Base-by-base conservation (phyloP, 495 filamentous ascomycete species). In the Annulohypoxylon moriforme region DNA sequence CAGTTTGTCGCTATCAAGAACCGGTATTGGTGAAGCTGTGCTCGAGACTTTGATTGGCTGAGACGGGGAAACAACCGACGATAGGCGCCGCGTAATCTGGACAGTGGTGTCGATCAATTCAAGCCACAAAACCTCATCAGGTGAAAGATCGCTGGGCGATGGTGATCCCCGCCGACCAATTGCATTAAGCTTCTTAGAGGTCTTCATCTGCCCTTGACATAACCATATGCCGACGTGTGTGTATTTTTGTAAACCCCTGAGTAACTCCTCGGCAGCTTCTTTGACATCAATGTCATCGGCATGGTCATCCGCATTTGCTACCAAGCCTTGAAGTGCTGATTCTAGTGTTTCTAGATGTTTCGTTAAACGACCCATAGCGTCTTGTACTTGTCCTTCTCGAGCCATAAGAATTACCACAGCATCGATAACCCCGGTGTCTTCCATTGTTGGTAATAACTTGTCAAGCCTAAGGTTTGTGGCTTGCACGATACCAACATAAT, bases 181-280 rank as follows among this genome's bases (percentile, higher is more conserved):
- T 1, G 60, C 75, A 57, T 68, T 75, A n/a, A 72, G 62, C 14
- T 71, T 72, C 69, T 85, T 83, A 14, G 83, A 78, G 1, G 86
- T 88, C 73, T 91, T 93, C 57, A 87, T 94, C 80, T 98, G 94
- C 34, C 92, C 90, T 80, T 96, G 94, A 73, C 96, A 98, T 22
- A 99, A 86, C 96, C 96, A 99, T 20, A 94, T 93, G 29, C 96
- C 96, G 20, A 99, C 93, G 56, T 92, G 89, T 0, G 89, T 86
- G 78, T 97, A 98, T 76, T 95, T 98, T 61, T 95, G 88, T 46
- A 99, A 78, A 4, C 90, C 91, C 38, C 90, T 88, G 16, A 97
- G 83, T 1, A 96, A 84, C 49, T 90, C 87, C 68, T 88, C 84
- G 4, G 86, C 82, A 0, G 86, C 81, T 44, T 77, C 77, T 56